Evolutionary conservation across 495 filamentous ascomycete species (phyloP), one percentile per base, ranked within the genome.

Genomic region (Aspergillus sclerotiicarbonarius): DNA sequence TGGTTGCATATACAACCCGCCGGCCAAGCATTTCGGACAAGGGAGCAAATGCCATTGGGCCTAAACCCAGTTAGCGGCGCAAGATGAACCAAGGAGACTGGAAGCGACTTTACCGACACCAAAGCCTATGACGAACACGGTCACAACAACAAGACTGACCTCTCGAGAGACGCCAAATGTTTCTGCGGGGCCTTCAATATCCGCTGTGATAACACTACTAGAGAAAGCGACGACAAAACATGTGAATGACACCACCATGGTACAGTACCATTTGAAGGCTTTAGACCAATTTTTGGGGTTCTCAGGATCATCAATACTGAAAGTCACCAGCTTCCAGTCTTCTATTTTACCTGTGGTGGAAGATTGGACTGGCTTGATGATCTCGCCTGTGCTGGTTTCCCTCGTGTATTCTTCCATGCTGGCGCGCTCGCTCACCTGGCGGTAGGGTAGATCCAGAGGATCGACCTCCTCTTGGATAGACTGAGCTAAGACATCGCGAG

Each of bases 21-120:
- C 89, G 75, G 49, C 90, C 90, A 30, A 85, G 67, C 52, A 92
- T 77, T 67, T 92, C 90, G 10, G 83, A 88, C 53, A 91, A 68
- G 0, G 90, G 90, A 21, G 90, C 89, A 65, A 92, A 95, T 13
- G 76, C 77, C 88, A 92, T 89, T n/a, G 90, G 90, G 4, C 79
- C 79, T 83, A 58, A 31, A 51, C 12, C 9, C 16, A 46, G 51
- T 71, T 50, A 74, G 63, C 51, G 8, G 12, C 10, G 29, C 16
- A 39, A 53, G 41, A 2, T 13, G 18, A 44, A 39, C 8, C 25
- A 32, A 35, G 6, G 20, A 35, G 0, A 30, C 10, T 13, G 25
- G 5, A 19, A 45, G 32, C n/a, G 39, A 68, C 74, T 62, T 62
- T 76, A 80, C 87, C 89, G 44, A 92, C 70, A 64, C 88, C 89